phyloP scores from a whole-genome alignment of 73 alveolate genomes.

The Tetrahymena thermophila region DNA sequence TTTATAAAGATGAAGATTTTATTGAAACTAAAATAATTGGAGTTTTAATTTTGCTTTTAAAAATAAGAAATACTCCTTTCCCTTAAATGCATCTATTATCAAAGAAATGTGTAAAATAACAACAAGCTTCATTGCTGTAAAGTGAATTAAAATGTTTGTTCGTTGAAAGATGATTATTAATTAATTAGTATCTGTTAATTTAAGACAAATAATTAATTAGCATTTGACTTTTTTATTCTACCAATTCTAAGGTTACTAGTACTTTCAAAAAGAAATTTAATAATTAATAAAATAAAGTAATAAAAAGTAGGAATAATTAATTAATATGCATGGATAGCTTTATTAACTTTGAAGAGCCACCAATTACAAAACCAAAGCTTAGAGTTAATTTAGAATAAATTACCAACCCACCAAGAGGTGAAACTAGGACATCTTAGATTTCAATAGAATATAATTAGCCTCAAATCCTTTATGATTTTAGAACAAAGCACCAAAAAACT shows the following conservation, averaged over 20 bases:
- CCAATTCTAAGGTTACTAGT: not conserved
- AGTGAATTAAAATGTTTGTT: not conserved
- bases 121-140: too few species aligned
- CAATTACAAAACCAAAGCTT: not conserved
- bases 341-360: not conserved
- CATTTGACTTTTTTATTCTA: not conserved
- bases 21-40: too few species aligned
- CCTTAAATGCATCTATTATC: too few species aligned
- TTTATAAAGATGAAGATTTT: too few species aligned
- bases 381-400: not conserved
- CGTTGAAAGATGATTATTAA: not conserved
- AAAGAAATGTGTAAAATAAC: too few species aligned
- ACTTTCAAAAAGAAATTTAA: too few species aligned
- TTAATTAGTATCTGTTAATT: not conserved
- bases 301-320: not conserved
- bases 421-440: not conserved
- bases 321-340: not conserved
- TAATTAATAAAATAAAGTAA: not conserved
- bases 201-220: not conserved
- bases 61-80: too few species aligned
- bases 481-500: not conserved
- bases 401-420: not conserved
- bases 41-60: too few species aligned
- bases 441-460: not conserved
- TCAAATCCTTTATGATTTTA: not conserved